Evolutionary conservation across 805 yeast genomes (phyloP), one percentile per base, ranked within the genome.

Genomic region (Ogataea angusta): DNA sequence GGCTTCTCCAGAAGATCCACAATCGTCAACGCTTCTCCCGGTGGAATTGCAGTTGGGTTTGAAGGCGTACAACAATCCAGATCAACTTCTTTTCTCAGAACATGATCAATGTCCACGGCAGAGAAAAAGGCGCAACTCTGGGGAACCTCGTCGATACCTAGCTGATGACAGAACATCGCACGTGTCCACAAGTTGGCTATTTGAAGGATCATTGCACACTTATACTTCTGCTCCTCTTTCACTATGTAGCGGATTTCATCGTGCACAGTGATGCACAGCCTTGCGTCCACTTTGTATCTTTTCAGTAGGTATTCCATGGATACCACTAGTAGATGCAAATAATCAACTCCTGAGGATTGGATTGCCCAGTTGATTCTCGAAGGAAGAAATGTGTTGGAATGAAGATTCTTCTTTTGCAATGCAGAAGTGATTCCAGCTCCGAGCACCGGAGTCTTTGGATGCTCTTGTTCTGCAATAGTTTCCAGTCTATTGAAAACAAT

Each of bases 341-440:
- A 93, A 60, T 93, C 99, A 14, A 95, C 99, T 26, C 99, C 99
- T 1, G 96, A 87, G 16, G 96, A 87, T 61, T 93, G 99, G 57
- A 93, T 93, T 0, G 96, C 87, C 99, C 99, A 93, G 56, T 93
- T 93, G 48, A 90, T 82, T 54, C 99, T 66, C 2, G 96, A 88
- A 0, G 99, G 93, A 49, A 93, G 64, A 58, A 82, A 93, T 1
- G 78, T 67, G 47, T 76, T 76, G 27, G 76, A 67, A 30, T 76
- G 78, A 51, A 93, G 69, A 59, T 91, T 82, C 38, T 69, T 67
- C 30, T 76, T 73, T 51, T 75, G 73, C 43, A 93, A 67, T 0
- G 98, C 96, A 43, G 78, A 78, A 0, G 99, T 93, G 34, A 93
- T 88, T 10, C 95, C 86, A 5, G 97, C 96, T 1, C 96, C 96